Base-by-base conservation (phyloP, 805 yeast genomes). In the Cyberlindnera mrakii region DNA sequence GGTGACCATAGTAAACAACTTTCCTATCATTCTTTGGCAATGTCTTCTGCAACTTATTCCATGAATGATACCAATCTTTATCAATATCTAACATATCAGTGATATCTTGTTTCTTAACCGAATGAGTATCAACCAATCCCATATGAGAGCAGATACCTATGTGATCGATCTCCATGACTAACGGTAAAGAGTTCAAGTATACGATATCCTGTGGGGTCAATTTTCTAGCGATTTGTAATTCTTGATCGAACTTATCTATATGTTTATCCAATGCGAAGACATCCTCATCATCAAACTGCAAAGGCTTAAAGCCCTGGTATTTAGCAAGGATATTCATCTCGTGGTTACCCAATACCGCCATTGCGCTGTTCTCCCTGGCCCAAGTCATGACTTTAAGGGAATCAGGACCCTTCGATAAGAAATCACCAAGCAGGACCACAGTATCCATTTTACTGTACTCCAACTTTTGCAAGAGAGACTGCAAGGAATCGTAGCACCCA, bases 341-440 rank as follows among this genome's bases (percentile, higher is more conserved):
- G 62, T 91, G 96, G 66, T 90, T 90, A 0, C 98, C 97, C 45
- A 93, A 66, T 3, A 90, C 78, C 58, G 96, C 89, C 42, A 77
- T 79, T 14, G 85, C 74, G 14, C 75, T 66, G 51, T 79, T 58
- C 18, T 76, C 66, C 30, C 81, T 68, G 16, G 85, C 80, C 54
- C 63, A 81, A 46, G 88, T 82, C 10, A 89, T 58, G 3, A 88
- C 88, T 33, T 74, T 75, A 13, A 75, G 48, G 1, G 95, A 84
- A 45, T 84, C 78, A 5, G 85, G 81, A 1, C 98, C 98, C 58
- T 90, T 91, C 40, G 88, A 72, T 15, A 86, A 68, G 60, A 89
- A 86, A 58, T 90, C 97, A 4, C 98, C 98, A 17, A 89, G 62
- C 18, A 89, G 65, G 1, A 90, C 64, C 13, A 89, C 68, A 35